These are phyloP conservation scores for Wickerhamiella slavikovae DNA, from an alignment of 805 yeast species.

Conservation along the genomic window DNA sequence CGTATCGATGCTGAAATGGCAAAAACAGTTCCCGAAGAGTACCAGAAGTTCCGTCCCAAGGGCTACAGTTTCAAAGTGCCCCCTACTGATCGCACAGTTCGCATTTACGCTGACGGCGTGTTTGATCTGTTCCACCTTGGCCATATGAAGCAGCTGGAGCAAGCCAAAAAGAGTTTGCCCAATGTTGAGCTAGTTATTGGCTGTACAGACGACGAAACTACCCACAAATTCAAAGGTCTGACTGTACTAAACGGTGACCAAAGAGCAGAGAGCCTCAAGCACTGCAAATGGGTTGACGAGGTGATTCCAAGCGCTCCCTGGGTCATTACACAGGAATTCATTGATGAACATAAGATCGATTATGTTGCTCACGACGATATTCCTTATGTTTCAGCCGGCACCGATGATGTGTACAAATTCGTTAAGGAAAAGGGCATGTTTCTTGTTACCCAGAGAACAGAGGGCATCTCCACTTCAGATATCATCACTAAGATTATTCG, in stretches of 20 bases:
- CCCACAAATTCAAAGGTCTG: conserved; percentile 81
- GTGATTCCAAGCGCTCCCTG: conserved; percentile 91
- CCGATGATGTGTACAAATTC: conserved; percentile 83
- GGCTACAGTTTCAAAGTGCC: conserved; percentile 70
- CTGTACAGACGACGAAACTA: conserved; percentile 71
- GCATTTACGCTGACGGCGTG: conserved; percentile 97
- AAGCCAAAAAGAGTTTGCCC: conserved; percentile 79
- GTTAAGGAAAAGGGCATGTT: conserved; percentile 82
- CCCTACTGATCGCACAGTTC: conserved; percentile 63
- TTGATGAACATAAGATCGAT: conserved; percentile 64
- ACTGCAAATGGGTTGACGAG: conserved; percentile 96
- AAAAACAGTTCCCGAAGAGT: conserved; percentile 42
- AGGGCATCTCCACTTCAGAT: conserved; percentile 88
- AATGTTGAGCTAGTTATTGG: conserved; percentile 79
- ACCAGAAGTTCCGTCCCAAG: conserved; percentile 55
- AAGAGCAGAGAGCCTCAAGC: conserved; percentile 75
- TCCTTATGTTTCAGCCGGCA: conserved; percentile 78
- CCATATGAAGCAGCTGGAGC: conserved; percentile 94
- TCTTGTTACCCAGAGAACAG: conserved; percentile 86
- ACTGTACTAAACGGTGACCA: conserved; percentile 80
- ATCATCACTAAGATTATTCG: conserved; percentile 86
- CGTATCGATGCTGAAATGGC: conserved; percentile 41
- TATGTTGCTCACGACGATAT: conserved; percentile 96
- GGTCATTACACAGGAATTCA: conserved; percentile 71
- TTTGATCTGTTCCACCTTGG: conserved; percentile 93